A percentile compares a stretch with the other conserved stretches of the same genome.
Evolutionary conservation across 164 flowering plant species (phyloP).

Genomic region (Houttuynia cordata): DNA sequence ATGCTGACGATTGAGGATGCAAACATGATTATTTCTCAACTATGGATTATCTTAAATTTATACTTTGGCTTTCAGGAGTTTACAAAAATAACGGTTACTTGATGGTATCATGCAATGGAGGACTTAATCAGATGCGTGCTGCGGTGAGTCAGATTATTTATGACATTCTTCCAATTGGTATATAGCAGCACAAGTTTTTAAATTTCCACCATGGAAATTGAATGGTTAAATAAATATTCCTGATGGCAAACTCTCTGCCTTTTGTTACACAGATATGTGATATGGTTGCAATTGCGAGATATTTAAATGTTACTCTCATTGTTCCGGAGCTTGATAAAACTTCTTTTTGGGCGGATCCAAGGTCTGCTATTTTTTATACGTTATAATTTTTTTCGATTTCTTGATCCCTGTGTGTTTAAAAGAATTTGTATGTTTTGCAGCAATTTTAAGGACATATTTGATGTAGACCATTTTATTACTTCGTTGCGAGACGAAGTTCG

Average conservation of each 20-base stretch:
- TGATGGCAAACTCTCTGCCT: background rate
- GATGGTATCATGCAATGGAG: slow-evolving; percentile 93
- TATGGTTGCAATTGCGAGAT: slow-evolving; percentile 92
- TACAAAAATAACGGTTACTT: slow-evolving; percentile 89
- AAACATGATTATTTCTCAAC: background rate
- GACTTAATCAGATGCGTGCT: slow-evolving; percentile 91
- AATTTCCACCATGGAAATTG: too few species aligned
- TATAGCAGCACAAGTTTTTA: too few species aligned
- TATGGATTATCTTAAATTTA: background rate
- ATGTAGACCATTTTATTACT: slow-evolving; percentile 78
- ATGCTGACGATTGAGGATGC: too few species aligned
- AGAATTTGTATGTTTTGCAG: slow-evolving; percentile 26
- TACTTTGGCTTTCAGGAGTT: slow-evolving; percentile 33
- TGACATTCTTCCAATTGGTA: background rate
- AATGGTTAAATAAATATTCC: too few species aligned
- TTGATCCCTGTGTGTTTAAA: background rate
- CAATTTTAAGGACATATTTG: slow-evolving; percentile 88
- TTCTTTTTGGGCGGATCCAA: slow-evolving; percentile 94
- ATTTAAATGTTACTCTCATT: slow-evolving; percentile 74
- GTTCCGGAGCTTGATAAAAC: slow-evolving; percentile 94
- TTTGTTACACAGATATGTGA: slow-evolving; percentile 67
- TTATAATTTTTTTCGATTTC: too few species aligned
- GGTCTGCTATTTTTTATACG: slow-evolving; percentile 30
- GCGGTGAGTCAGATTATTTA: slow-evolving; percentile 37
- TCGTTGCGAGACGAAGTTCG: slow-evolving; percentile 86